Conservation (phyloP, 345 rosid species). For the thale cress (Arabidopsis thaliana) region DNA sequence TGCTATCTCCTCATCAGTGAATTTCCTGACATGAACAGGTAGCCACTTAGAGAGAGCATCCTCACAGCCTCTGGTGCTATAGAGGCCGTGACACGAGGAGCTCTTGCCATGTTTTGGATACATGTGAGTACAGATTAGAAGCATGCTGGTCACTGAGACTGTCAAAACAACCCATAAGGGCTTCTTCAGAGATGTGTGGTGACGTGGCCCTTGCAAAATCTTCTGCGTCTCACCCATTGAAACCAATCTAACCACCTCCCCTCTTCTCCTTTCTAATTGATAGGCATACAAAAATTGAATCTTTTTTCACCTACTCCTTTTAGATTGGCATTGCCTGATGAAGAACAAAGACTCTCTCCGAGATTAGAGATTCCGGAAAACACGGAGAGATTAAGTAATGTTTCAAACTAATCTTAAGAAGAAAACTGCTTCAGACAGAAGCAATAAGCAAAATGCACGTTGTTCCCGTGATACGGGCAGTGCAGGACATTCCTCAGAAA, state of each 20-base stretch:
- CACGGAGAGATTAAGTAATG: conserved; percentile 21
- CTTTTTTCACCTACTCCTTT: conserved; percentile 24
- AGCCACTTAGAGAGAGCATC: conserved; percentile 73
- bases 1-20: conserved; percentile 79
- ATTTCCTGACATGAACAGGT: conserved; percentile 84
- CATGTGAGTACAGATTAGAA: conserved; percentile 75
- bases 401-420: conserved; percentile 19
- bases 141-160: conserved; percentile 77
- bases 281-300: conserved; percentile 38
- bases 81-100: conserved; percentile 67
- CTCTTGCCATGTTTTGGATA: conserved; percentile 61
- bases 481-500: conserved; percentile 18
- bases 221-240: conserved; percentile 68
- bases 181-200: conserved; percentile 70
- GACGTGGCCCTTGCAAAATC: conserved; percentile 67
- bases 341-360: conserved; percentile 5
- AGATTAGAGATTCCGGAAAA: not conserved
- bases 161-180: conserved; percentile 82
- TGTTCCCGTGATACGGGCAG: conserved; percentile 34
- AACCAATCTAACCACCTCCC: conserved; percentile 41
- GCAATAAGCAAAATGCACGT: conserved; percentile 37
- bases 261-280: conserved; percentile 59
- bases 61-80: conserved; percentile 70
- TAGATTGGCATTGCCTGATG: conserved; percentile 28
- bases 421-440: conserved; percentile 16